phyloP scores from a whole-genome alignment of 2,329 filamentous ascomycete genomes.

The Aspergillus fumigatiaffinis region DNA sequence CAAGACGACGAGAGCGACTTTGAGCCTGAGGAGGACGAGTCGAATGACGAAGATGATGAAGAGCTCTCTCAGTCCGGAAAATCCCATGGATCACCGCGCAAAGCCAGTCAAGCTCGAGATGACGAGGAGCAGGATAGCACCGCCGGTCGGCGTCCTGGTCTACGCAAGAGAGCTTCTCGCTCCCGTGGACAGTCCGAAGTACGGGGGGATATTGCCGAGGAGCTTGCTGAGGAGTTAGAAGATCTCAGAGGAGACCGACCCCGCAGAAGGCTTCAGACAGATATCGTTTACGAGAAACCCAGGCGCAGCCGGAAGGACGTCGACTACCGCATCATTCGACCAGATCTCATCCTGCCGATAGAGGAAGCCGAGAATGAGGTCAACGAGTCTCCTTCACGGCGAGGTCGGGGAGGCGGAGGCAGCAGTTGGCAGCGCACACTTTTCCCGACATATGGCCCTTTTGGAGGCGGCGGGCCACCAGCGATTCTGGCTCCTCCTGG shows the following conservation, averaged over 20 bases:
- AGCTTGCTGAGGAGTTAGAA: conserved; percentile 57
- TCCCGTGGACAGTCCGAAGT: conserved; percentile 43
- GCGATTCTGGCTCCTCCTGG: conserved; percentile 71
- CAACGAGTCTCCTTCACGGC: conserved; percentile 65
- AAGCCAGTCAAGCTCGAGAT: conserved; percentile 38
- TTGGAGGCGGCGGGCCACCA: conserved; percentile 72
- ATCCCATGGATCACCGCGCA: conserved; percentile 41
- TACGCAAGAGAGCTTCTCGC: conserved; percentile 48
- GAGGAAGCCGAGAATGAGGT: conserved; percentile 70
- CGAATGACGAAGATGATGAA: conserved; percentile 50
- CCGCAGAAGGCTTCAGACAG: conserved; percentile 33
- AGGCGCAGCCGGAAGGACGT: conserved; percentile 61
- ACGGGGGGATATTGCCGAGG: conserved; percentile 49
- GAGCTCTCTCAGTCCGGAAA: conserved; percentile 46
- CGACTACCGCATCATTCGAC: conserved; percentile 81
- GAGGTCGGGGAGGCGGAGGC: conserved; percentile 59
- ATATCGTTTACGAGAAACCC: conserved; percentile 44
- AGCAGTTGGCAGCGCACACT: conserved; percentile 70
- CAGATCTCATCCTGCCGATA: conserved; percentile 65
- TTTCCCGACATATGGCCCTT: conserved; percentile 87
- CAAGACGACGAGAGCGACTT: conserved; percentile 61
- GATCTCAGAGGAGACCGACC: conserved; percentile 48
- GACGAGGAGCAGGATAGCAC: conserved; percentile 46
- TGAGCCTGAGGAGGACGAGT: conserved; percentile 55
- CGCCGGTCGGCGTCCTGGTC: conserved; percentile 49